Evolutionary conservation across 2,329 filamentous ascomycete species (phyloP).

Genomic region (Penicillium sp.): DNA sequence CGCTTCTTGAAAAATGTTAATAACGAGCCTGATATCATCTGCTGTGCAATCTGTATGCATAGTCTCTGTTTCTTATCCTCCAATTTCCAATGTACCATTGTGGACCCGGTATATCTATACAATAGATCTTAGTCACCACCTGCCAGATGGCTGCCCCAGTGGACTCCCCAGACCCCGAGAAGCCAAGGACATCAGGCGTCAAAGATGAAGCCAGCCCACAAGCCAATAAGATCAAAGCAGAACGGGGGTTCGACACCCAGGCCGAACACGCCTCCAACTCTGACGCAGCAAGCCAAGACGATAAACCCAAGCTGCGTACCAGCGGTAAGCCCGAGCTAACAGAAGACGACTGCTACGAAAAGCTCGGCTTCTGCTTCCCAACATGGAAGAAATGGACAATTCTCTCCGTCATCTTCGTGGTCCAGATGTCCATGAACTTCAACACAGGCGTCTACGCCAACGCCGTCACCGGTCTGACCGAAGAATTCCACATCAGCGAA

Average conservation of each 20-base stretch:
- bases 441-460: conserved; percentile 72
- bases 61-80: neutral
- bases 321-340: conserved; percentile 33
- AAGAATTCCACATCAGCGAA: conserved; percentile 65
- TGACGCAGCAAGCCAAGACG: conserved; percentile 8
- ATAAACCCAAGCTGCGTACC: conserved; percentile 11
- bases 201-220: neutral
- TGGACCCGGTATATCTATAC: neutral
- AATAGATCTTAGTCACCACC: neutral
- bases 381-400: conserved; percentile 69
- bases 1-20: neutral
- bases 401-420: conserved; percentile 66
- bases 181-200: conserved; percentile 4
- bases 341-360: conserved; percentile 59
- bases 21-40: neutral
- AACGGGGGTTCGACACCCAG: conserved; percentile 13
- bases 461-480: conserved; percentile 62
- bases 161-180: conserved; percentile 11
- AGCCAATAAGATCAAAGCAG: conserved; percentile 1
- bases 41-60: neutral
- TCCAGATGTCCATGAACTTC: conserved; percentile 77
- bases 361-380: conserved; percentile 62
- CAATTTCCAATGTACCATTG: neutral
- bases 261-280: conserved; percentile 21
- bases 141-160: conserved; percentile 9